These are phyloP conservation scores for Phyllosticta paracitricarpa DNA, from an alignment of 2,329 filamentous ascomycete species.

Conservation along the genomic window DNA sequence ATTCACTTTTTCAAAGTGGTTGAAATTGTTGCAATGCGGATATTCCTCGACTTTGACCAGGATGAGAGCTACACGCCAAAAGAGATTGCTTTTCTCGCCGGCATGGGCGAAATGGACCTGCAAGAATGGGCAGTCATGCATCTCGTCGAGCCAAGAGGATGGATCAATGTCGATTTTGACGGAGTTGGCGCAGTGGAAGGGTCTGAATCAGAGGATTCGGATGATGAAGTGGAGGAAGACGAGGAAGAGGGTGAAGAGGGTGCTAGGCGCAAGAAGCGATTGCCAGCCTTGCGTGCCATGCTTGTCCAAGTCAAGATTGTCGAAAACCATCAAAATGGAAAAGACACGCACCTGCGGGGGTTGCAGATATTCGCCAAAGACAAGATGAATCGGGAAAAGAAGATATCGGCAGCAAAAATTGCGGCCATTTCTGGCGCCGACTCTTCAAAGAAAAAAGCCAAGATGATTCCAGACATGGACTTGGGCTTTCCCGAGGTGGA, in stretches of 20 bases:
- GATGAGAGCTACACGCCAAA: conserved; percentile 97
- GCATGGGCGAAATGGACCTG: conserved; percentile 83
- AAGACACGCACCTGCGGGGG: conserved; percentile 93
- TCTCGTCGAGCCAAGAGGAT: conserved; percentile 71
- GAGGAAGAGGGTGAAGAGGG: conserved; percentile 16
- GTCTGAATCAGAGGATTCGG: conserved; percentile 1
- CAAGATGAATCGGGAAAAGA: conserved; percentile 18
- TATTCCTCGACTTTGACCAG: conserved; percentile 81
- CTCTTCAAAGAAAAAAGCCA: conserved; percentile 6
- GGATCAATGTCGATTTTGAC: conserved; percentile 73
- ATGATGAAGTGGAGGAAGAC: conserved; percentile 13
- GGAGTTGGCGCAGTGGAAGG: conserved; percentile 44
- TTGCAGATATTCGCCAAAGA: conserved; percentile 69
- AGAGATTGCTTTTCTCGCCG: conserved; percentile 78
- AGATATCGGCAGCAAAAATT: neutral
- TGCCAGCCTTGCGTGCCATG: conserved; percentile 73
- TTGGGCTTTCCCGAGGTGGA: conserved; percentile 6
- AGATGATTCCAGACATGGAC: conserved; percentile 10
- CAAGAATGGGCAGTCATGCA: conserved; percentile 77
- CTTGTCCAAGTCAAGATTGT: conserved; percentile 82
- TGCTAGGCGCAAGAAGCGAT: conserved; percentile 48
- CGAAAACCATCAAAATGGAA: conserved; percentile 98
- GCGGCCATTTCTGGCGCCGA: conserved; percentile 9
- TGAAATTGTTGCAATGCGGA: conserved; percentile 65
- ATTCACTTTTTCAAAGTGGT: conserved; percentile 81